Evolutionary conservation across 257 asterid genomes (phyloP).

Genomic region (Fraxinus cuspidata): DNA sequence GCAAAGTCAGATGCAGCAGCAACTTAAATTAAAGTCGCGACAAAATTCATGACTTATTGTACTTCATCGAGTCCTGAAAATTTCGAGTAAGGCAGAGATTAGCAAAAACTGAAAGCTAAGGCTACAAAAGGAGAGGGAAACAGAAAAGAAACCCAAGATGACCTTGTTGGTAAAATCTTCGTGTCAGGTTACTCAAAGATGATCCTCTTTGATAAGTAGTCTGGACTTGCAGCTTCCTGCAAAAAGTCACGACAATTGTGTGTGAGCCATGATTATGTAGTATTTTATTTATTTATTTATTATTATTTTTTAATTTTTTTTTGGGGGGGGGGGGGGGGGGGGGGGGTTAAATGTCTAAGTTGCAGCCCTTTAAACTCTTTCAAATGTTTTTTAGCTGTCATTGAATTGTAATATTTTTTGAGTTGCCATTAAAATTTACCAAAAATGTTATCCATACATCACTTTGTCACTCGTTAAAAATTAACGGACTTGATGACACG

Average conservation of each 20-base stretch:
- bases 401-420: no score
- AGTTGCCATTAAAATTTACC: no score
- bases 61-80: slow-evolving; percentile 41
- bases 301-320: no score
- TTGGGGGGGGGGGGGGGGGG: no score
- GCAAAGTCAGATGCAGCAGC: slow-evolving; percentile 75
- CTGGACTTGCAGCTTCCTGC: slow-evolving; percentile 48
- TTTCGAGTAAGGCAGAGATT: neutral
- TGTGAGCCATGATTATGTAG: neutral
- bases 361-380: no score
- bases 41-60: slow-evolving; percentile 37
- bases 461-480: no score
- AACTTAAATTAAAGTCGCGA: slow-evolving; percentile 46
- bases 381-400: no score
- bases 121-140: neutral
- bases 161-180: slow-evolving; percentile 67
- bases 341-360: neutral
- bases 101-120: neutral
- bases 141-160: neutral
- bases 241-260: neutral
- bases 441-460: no score
- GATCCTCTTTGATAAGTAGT: slow-evolving; percentile 41
- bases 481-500: no score
- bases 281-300: no score
- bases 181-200: slow-evolving; percentile 65